Evolutionary conservation across 176 grass and related monocot genomes (phyloP).

Genomic region (Neostapfia colusana): DNA sequence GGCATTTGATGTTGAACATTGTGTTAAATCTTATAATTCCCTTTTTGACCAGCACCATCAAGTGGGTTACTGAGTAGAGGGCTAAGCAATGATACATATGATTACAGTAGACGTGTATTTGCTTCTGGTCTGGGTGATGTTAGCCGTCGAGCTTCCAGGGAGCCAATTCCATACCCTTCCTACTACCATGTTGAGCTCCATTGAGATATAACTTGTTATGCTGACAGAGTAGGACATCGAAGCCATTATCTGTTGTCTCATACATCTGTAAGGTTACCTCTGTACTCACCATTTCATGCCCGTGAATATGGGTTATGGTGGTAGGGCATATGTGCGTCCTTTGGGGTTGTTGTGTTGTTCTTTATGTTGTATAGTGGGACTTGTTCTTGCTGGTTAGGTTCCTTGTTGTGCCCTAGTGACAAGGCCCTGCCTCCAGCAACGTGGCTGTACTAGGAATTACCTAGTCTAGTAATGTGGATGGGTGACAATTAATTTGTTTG

Average conservation of each 20-base stretch:
- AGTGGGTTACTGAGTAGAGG: conserved; percentile 55
- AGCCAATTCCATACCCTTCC: conserved; percentile 55
- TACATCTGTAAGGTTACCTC: conserved; percentile 35
- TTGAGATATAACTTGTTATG: conserved; percentile 23
- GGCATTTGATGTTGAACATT: conserved; percentile 21
- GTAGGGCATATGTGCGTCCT: conserved; percentile 23
- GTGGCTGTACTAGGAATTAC: conserved; percentile 22
- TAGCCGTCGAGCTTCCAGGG: conserved; percentile 44
- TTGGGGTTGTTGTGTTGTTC: conserved; percentile 21
- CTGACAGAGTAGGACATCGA: conserved; percentile 21
- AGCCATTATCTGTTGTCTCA: conserved; percentile 31
- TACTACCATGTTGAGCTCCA: conserved; percentile 46
- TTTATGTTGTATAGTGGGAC: neutral
- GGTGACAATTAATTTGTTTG: conserved; percentile 23
- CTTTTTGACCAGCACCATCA: conserved; percentile 58
- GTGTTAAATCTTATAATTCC: conserved; percentile 38
- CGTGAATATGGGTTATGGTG: conserved; percentile 54
- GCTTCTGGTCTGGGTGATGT: conserved; percentile 74
- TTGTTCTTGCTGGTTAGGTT: conserved; percentile 21
- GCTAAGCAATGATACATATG: conserved; percentile 56
- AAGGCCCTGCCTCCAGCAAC: conserved; percentile 13
- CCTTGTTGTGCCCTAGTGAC: conserved; percentile 18
- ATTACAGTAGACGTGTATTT: conserved; percentile 76
- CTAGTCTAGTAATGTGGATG: conserved; percentile 28
- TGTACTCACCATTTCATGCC: conserved; percentile 37